A percentile compares a stretch with the other conserved stretches of the same genome.
Evolutionary conservation across 129 eudicot genomes (phyloP).

Genomic region (carrot (Daucus carota)): DNA sequence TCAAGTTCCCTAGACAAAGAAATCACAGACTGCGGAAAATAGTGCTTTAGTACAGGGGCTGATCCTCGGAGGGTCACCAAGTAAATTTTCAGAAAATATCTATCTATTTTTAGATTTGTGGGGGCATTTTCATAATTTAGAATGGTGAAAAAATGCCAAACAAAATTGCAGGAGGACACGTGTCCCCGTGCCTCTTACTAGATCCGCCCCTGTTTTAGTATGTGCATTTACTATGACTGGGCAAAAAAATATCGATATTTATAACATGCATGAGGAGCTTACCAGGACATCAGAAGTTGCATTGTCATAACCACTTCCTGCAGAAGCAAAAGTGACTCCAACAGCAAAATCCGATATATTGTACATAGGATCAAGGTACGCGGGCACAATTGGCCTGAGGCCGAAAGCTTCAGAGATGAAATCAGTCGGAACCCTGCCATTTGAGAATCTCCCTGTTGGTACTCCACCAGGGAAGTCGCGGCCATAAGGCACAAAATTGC

Average conservation of each 20-base stretch:
- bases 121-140: too few species aligned
- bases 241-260: background rate
- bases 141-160: too few species aligned
- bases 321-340: slow-evolving; percentile 18
- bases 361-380: slow-evolving; percentile 8
- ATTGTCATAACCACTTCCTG: slow-evolving; percentile 11
- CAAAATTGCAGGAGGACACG: too few species aligned
- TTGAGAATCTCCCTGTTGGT: slow-evolving; percentile 21
- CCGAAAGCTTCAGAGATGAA: slow-evolving; percentile 15
- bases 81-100: too few species aligned
- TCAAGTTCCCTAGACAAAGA: slow-evolving; percentile 42
- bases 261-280: background rate
- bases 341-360: slow-evolving; percentile 8
- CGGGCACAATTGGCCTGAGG: slow-evolving; percentile 10
- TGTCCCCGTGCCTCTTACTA: too few species aligned
- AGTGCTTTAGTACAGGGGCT: background rate
- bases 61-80: too few species aligned
- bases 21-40: slow-evolving; percentile 42
- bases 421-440: slow-evolving; percentile 15
- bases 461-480: slow-evolving; percentile 14
- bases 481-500: slow-evolving; percentile 17
- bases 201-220: too few species aligned
- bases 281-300: slow-evolving; percentile 13
- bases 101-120: too few species aligned
- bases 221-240: background rate